phyloP scores from a whole-genome alignment of 169 alveolate genomes.

The Plasmodium berghei region DNA sequence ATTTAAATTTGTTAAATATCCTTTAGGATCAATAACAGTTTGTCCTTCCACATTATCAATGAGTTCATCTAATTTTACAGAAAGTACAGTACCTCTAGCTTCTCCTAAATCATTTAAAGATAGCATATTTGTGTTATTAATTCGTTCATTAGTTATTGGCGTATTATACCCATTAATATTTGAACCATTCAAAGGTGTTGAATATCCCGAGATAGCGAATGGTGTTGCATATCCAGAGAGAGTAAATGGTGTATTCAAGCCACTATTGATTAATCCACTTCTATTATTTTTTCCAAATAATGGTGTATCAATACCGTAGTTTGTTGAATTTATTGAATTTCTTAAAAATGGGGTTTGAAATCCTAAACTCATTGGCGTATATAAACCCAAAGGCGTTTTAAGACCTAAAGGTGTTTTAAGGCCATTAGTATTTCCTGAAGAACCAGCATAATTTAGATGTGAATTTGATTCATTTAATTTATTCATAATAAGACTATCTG shows the following conservation, averaged over 20 bases:
- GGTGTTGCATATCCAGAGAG: slow-evolving; percentile 35
- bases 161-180: slow-evolving; percentile 83
- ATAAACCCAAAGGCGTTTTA: slow-evolving; percentile 90
- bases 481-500: slow-evolving; percentile 90
- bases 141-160: neutral
- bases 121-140: neutral
- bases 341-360: slow-evolving; percentile 84
- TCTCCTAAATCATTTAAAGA: slow-evolving; percentile 92
- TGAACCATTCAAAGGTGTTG: slow-evolving; percentile 81
- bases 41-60: slow-evolving; percentile 95
- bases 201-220: slow-evolving; percentile 51
- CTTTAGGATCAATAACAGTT: slow-evolving; percentile 96
- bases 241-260: neutral
- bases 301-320: slow-evolving; percentile 63
- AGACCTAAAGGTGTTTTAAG: slow-evolving; percentile 83
- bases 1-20: slow-evolving; percentile 94
- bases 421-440: slow-evolving; percentile 77
- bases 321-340: neutral
- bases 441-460: slow-evolving; percentile 79
- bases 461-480: slow-evolving; percentile 82
- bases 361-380: slow-evolving; percentile 76
- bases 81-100: slow-evolving; percentile 94
- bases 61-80: slow-evolving; percentile 94
- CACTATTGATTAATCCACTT: neutral
- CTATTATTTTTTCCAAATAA: slow-evolving; percentile 7